Evolutionary conservation across 1,284 basidiomycete species (phyloP), one percentile per base, ranked within the genome.

Genomic region (Tetrapyrgos nigripes): DNA sequence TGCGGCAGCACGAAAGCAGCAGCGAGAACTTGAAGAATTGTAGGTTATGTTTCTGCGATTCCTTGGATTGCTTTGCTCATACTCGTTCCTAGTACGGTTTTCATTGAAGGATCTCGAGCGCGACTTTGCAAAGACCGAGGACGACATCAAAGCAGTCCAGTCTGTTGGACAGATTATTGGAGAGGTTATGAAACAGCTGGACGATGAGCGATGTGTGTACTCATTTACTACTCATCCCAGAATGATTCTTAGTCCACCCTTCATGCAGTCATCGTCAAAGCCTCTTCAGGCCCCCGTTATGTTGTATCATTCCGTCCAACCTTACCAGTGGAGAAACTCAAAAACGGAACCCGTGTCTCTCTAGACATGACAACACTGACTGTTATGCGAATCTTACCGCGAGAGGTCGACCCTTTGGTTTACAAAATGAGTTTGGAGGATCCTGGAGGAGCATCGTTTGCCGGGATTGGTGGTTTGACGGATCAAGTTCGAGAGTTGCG

Each of bases 351-450:
- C 10, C 93, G 97, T 64, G 97, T 99, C 61, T 97, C 96, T 61
- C 87, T 99, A 53, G 97, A 99, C 76, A 99, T 99, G 97, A 99
- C 97, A 2, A 99, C 97, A 1, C 82, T 99, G 37, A 99, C 97
- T 8, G 96, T 99, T 73, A 99, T 99, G 96, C 90, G 96, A 48
- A 97, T 99, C 62, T 81, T 99, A 29, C 97, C 97, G 8, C 87
- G 97, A 65, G 97, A 99, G 76, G 95, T 99, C 26, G 97, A 99
- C 73, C 97, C 97, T 19, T 80, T 97, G 70, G 97, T 99, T 4
- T 99, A 99, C 83, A 98, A 98, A 80, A 99, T 99, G 97, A 97
- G 94, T 64, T 83, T 98, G 69, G 97, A 99, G 76, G 97, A 99
- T 70, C 96, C 97, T 2, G 96, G 94, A 80, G 92, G 91, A 54